Base-by-base conservation (phyloP, 305 asterid genomes). In the Fraxinus greggii region DNA sequence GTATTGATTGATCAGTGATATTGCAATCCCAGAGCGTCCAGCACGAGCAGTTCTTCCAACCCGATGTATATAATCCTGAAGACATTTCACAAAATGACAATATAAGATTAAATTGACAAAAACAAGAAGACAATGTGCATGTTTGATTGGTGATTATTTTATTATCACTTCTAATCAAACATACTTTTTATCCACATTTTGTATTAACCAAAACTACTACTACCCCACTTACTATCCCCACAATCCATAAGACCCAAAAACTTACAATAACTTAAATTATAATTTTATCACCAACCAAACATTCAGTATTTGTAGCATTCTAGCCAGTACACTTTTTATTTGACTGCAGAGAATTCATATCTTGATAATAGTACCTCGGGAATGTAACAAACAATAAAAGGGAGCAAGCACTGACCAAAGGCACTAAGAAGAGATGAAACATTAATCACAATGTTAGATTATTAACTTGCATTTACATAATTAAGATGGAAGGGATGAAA, bases 1-100 rank as follows among this genome's bases (percentile, higher is more conserved):
- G 40, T 93, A 94, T 88, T 95, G 99, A 86, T 93, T 93, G 82
- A 94, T 91, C 63, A 94, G 73, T 15, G 99, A 88, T 78, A 95
- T 89, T 19, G 98, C 97, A 75, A 94, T 88, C 33, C 98, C 99
- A 4, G 97, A 94, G 65, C 98, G 90, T 28, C 99, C 99, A 75
- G 99, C 99, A 54, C 97, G 92, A 78, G 98, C 98, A 80, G 99
- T 95, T 89, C 99, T 93, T 84, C 99, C 99, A 19, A 95, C 99
- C 77, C 98, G 85, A 84, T 95, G 99, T 83, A 94, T 93, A 78
- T 95, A 95, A 86, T 95, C 99, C 99, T 95, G 90, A 48, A 83
- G 80, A 84, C 36, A 1, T 51, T 51, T 84, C 79, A 40, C 24
- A 80, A 35, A 70, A 54, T 77, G 74, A 76, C 51, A 48, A 79